These are phyloP conservation scores for Penicillium coffeae DNA, from an alignment of 495 filamentous ascomycete species.

Conservation along the genomic window DNA sequence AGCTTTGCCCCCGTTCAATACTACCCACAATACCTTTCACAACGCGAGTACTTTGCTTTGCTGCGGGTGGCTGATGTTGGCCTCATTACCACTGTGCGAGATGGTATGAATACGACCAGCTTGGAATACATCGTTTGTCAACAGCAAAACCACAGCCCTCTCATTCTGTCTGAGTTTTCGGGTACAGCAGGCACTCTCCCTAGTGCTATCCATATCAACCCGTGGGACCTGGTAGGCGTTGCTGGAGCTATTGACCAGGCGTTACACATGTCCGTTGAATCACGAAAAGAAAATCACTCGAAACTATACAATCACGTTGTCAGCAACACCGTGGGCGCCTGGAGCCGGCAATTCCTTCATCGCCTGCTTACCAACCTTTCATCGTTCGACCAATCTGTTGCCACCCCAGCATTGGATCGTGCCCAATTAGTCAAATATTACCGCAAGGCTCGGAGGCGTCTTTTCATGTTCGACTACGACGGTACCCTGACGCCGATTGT, in stretches of 20 bases:
- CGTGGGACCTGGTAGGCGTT: conserved; percentile 81
- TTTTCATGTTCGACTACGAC: conserved; percentile 99
- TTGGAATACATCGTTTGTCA: conserved; percentile 92
- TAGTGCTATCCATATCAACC: conserved; percentile 89
- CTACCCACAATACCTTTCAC: conserved; percentile 83
- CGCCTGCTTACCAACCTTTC: conserved; percentile 73
- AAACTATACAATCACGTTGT: conserved; percentile 78
- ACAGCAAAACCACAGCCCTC: conserved; percentile 72
- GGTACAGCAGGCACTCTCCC: conserved; percentile 83
- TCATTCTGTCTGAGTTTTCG: conserved; percentile 94
- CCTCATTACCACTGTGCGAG: conserved; percentile 85
- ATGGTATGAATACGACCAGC: conserved; percentile 96
- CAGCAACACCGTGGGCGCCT: conserved; percentile 75
- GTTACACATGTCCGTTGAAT: conserved; percentile 62
- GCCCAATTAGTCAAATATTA: conserved; percentile 66
- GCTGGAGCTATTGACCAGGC: conserved; percentile 76
- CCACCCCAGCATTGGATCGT: conserved; percentile 77
- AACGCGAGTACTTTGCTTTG: conserved; percentile 87
- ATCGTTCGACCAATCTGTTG: conserved; percentile 67
- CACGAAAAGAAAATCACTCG: conserved; percentile 48
- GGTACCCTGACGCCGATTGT: conserved; percentile 97
- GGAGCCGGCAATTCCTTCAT: conserved; percentile 72
- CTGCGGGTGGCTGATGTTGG: conserved; percentile 83
- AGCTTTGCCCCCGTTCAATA: conserved; percentile 86
- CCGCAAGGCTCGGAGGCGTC: conserved; percentile 62